Evolutionary conservation across 805 yeast genomes (phyloP).

Genomic region (Wickerhamiella parazyma): DNA sequence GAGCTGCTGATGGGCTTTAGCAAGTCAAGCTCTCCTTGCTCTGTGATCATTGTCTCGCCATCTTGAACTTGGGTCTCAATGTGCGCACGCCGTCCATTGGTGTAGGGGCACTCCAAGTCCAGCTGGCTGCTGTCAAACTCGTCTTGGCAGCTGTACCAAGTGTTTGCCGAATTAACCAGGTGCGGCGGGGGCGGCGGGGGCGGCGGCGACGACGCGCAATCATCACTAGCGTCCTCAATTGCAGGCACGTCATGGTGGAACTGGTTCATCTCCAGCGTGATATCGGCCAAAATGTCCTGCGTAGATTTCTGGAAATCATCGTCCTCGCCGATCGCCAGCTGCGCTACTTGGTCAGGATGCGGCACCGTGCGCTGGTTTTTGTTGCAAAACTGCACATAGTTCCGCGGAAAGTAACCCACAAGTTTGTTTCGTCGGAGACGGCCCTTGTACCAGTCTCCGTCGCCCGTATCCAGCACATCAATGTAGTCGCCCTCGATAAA

Average conservation of each 20-base stretch:
- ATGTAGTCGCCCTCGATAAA: constrained; percentile 88
- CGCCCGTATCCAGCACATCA: constrained; percentile 65
- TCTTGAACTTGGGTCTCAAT: neutral
- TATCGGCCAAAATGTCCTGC: constrained; percentile 21
- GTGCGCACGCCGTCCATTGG: constrained; percentile 5
- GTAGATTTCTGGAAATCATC: constrained; percentile 14
- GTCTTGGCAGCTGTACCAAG: neutral
- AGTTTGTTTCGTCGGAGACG: constrained; percentile 62
- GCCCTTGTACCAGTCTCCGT: constrained; percentile 92
- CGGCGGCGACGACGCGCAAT: constrained; percentile 10
- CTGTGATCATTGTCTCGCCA: constrained; percentile 5
- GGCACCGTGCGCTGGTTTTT: constrained; percentile 12
- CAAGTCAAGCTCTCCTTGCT: constrained; percentile 3
- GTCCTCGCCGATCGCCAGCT: neutral
- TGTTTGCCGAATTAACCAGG: constrained; percentile 11
- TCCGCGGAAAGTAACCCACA: constrained; percentile 76
- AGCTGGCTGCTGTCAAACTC: neutral
- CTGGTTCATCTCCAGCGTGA: constrained; percentile 19
- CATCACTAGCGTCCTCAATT: constrained; percentile 3
- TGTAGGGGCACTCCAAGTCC: constrained; percentile 3
- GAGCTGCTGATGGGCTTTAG: constrained; percentile 5
- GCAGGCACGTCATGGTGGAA: too few species aligned
- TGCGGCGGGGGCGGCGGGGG: constrained; percentile 30
- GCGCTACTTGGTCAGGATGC: constrained; percentile 5
- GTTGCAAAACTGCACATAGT: constrained; percentile 52